Conservation (phyloP, 139 green algal species). For the Chlamydomonas sp. region DNA sequence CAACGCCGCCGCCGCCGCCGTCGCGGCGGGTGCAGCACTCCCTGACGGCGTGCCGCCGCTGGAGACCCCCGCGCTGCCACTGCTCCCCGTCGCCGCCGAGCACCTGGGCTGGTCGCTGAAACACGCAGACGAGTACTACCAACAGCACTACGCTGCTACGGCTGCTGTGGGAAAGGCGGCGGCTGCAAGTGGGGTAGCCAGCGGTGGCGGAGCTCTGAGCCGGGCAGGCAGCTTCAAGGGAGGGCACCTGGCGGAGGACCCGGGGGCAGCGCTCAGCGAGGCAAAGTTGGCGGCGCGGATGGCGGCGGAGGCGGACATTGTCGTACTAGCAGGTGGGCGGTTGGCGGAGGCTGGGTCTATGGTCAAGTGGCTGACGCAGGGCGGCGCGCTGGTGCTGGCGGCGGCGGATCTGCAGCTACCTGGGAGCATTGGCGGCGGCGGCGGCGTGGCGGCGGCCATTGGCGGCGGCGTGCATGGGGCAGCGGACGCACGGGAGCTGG, state of each 20-base stretch:
- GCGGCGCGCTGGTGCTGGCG: conserved; percentile 21
- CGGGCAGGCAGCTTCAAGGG: background rate
- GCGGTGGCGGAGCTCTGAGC: background rate
- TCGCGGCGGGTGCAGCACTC: background rate
- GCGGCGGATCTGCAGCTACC: conserved; percentile 16
- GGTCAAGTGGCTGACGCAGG: conserved; percentile 30
- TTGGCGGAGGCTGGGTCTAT: conserved; percentile 22
- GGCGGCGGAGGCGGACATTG: conserved; percentile 24
- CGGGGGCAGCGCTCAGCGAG: conserved; percentile 17
- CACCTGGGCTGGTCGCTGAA: conserved; percentile 22
- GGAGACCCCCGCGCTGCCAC: conserved; percentile 24
- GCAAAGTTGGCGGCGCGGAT: conserved; percentile 34
- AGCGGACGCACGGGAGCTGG: conserved; percentile 1
- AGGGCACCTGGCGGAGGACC: background rate
- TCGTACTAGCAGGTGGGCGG: conserved; percentile 12
- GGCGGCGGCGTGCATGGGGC: background rate
- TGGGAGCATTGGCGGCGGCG: background rate
- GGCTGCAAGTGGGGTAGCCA: background rate
- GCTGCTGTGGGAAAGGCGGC: background rate
- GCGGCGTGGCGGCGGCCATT: background rate
- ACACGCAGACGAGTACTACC: conserved; percentile 26
- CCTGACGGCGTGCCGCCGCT: background rate
- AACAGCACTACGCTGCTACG: background rate
- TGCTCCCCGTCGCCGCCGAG: conserved; percentile 14
- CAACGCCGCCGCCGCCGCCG: conserved; percentile 9